phyloP scores from a whole-genome alignment of 768 basidiomycete species.

The Tubosaeta brunneosetosa region DNA sequence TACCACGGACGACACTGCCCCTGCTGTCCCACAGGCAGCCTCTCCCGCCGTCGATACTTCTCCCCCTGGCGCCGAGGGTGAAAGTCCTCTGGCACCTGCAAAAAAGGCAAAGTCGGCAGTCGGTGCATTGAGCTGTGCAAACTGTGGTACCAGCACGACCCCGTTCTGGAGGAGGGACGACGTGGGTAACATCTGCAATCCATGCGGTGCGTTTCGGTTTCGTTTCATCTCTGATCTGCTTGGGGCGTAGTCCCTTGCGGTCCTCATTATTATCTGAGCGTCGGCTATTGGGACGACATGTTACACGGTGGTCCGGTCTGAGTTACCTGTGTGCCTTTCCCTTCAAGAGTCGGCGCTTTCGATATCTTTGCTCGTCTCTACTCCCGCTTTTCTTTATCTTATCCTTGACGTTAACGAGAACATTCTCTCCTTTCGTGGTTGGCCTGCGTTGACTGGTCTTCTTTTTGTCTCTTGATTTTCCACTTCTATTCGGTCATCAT shows the following conservation, averaged over 20 bases:
- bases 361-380: conserved; percentile 11
- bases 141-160: conserved; percentile 86
- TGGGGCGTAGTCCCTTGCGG: conserved; percentile 19
- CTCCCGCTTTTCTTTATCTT: conserved; percentile 22
- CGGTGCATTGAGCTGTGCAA: conserved; percentile 79
- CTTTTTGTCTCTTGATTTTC: not conserved
- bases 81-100: conserved; percentile 26
- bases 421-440: conserved; percentile 15
- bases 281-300: conserved; percentile 7
- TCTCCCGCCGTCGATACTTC: conserved; percentile 33
- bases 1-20: conserved; percentile 17
- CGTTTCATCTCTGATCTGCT: conserved; percentile 24
- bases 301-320: conserved; percentile 21
- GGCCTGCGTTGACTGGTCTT: not conserved
- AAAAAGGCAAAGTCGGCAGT: conserved; percentile 42
- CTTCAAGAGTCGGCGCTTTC: conserved; percentile 14
- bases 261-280: conserved; percentile 8
- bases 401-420: conserved; percentile 9
- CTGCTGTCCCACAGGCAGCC: conserved; percentile 13
- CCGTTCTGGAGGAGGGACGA: conserved; percentile 89
- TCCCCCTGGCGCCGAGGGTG: conserved; percentile 30
- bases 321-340: conserved; percentile 15
- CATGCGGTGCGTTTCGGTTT: conserved; percentile 67
- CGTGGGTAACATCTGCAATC: conserved; percentile 91
- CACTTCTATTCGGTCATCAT: not conserved